Evolutionary conservation across 2,329 filamentous ascomycete species (phyloP).

Genomic region (Trichocomaceae sp.): DNA sequence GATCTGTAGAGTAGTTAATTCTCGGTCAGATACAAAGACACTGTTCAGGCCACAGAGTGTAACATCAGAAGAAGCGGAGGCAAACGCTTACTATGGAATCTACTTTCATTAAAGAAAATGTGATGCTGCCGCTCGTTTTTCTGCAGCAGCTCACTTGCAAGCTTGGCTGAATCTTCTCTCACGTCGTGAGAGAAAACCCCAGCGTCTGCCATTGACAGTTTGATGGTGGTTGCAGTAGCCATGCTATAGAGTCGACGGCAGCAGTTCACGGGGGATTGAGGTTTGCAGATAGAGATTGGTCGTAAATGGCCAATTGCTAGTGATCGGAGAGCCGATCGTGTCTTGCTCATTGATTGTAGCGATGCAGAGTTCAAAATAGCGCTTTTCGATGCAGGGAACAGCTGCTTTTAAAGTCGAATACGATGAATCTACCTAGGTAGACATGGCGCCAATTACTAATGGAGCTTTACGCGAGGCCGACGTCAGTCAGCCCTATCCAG

Average conservation of each 20-base stretch:
- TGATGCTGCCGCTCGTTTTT: slow-evolving; percentile 67
- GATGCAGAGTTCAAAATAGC: not conserved
- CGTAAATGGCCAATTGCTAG: not conserved
- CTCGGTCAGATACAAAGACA: not conserved
- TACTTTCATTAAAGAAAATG: slow-evolving; percentile 68
- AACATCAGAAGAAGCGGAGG: not conserved
- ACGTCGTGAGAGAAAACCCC: slow-evolving; percentile 44
- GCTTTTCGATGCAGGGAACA: not conserved
- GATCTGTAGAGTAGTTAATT: slow-evolving; percentile 42
- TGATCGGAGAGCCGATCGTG: not conserved
- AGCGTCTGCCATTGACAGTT: slow-evolving; percentile 39
- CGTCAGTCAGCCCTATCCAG: not conserved
- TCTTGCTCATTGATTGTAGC: not conserved
- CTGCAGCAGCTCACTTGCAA: slow-evolving; percentile 63
- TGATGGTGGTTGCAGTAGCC: slow-evolving; percentile 44
- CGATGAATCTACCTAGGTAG: not conserved
- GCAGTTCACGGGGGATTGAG: not conserved
- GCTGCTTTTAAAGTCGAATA: not conserved
- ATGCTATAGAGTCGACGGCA: slow-evolving; percentile 26
- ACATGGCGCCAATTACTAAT: not conserved
- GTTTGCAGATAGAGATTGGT: not conserved
- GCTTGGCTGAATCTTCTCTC: slow-evolving; percentile 54
- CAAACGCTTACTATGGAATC: slow-evolving; percentile 57
- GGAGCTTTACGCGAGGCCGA: not conserved
- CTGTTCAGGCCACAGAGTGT: not conserved